phyloP scores from a whole-genome alignment of 306 rosid species.

The Bauhinia variegata region DNA sequence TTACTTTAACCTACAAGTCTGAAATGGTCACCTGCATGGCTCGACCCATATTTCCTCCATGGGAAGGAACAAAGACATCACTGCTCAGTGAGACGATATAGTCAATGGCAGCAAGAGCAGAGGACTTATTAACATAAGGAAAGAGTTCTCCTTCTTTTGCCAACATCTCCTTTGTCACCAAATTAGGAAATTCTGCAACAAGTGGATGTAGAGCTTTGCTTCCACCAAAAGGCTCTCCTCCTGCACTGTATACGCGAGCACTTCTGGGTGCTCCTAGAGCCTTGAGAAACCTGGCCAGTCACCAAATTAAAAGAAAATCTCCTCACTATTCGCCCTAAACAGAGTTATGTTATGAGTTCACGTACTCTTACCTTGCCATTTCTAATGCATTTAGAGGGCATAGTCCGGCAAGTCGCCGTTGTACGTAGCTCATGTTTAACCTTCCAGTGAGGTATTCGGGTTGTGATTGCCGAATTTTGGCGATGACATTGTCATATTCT shows the following conservation, averaged over 20 bases:
- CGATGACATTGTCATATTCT: slow-evolving; percentile 41
- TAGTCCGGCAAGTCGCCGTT: slow-evolving; percentile 48
- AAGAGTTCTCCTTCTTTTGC: slow-evolving; percentile 52
- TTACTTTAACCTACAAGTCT: not conserved
- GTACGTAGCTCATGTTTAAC: slow-evolving; percentile 46
- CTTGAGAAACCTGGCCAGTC: slow-evolving; percentile 49
- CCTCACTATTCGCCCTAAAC: not conserved
- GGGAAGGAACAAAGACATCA: slow-evolving; percentile 56
- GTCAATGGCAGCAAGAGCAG: slow-evolving; percentile 66
- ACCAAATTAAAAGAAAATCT: not conserved
- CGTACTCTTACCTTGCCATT: slow-evolving; percentile 46
- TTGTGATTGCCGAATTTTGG: slow-evolving; percentile 39
- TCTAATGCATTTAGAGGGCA: slow-evolving; percentile 61
- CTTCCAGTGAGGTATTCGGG: slow-evolving; percentile 56
- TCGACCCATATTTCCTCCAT: slow-evolving; percentile 65
- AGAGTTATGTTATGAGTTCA: too few relatives aligned
- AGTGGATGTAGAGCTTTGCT: slow-evolving; percentile 53
- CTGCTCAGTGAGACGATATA: slow-evolving; percentile 61
- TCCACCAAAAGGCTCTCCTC: slow-evolving; percentile 64
- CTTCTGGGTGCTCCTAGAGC: slow-evolving; percentile 54
- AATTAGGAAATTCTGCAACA: slow-evolving; percentile 50
- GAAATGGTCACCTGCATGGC: slow-evolving; percentile 49
- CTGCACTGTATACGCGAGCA: slow-evolving; percentile 52
- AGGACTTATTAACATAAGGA: slow-evolving; percentile 47
- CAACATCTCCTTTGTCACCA: slow-evolving; percentile 54